These are phyloP conservation scores for Aquilaria yunnanensis DNA, from an alignment of 345 rosid species.

Conservation along the genomic window DNA sequence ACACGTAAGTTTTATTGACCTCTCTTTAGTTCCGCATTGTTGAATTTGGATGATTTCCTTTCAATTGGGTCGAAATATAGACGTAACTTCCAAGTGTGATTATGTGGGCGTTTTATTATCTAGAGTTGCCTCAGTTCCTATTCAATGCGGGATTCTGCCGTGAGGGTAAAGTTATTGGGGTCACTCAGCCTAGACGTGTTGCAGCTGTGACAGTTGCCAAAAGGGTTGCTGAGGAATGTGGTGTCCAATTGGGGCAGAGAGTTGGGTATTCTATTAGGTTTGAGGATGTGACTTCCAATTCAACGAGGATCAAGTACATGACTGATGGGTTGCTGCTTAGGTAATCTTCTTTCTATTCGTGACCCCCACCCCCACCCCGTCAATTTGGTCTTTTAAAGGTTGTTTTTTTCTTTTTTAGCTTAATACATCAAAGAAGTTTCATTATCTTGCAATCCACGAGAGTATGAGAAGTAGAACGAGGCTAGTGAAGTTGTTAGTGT, in stretches of 20 bases:
- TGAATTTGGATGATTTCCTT: not conserved
- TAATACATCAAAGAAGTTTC: too few relatives aligned
- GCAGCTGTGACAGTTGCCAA: constrained; percentile 90
- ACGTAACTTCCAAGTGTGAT: not conserved
- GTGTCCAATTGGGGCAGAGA: constrained; percentile 65
- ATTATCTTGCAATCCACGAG: too few relatives aligned
- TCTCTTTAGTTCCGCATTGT: not conserved
- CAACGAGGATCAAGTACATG: constrained; percentile 83
- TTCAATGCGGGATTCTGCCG: constrained; percentile 66
- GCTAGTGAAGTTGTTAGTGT: too few relatives aligned
- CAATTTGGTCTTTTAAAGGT: too few relatives aligned
- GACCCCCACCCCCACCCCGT: too few relatives aligned
- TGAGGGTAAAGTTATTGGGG: constrained; percentile 63
- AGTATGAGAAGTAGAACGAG: too few relatives aligned
- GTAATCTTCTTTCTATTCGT: constrained; percentile 24
- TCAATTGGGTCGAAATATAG: too few relatives aligned
- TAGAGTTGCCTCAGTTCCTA: constrained; percentile 86
- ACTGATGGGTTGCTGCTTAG: constrained; percentile 85
- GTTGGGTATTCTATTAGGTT: constrained; percentile 89
- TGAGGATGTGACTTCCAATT: constrained; percentile 60
- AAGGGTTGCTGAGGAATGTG: constrained; percentile 84
- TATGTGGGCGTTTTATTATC: constrained; percentile 3
- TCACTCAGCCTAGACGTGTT: constrained; percentile 91
- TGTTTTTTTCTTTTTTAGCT: too few relatives aligned
- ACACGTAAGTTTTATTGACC: constrained; percentile 51